phyloP scores from a whole-genome alignment of 345 rosid species.

The Hypericum androsaemum region DNA sequence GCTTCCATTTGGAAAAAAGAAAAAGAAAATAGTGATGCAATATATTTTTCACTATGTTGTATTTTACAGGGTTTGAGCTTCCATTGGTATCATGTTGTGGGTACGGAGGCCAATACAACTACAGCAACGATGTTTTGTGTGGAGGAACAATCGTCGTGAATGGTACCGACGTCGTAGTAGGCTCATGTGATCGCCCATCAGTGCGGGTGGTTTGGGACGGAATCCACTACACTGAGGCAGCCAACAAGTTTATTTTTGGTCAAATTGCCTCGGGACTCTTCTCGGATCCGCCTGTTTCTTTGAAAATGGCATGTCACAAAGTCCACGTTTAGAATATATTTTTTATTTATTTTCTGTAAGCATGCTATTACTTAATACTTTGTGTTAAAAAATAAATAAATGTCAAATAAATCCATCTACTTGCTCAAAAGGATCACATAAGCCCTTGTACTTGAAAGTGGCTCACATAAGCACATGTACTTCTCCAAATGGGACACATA shows the following conservation, averaged over 20 bases:
- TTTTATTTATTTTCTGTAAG: too few relatives aligned
- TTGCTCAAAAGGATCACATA: too few relatives aligned
- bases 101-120: slow-evolving; percentile 26
- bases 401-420: too few relatives aligned
- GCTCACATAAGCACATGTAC: too few relatives aligned
- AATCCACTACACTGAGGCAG: slow-evolving; percentile 14
- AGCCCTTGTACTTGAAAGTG: too few relatives aligned
- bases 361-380: too few relatives aligned
- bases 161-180: slow-evolving; percentile 2
- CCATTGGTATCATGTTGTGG: slow-evolving; percentile 29
- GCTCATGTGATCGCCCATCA: slow-evolving; percentile 8
- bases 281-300: slow-evolving; percentile 12
- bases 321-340: too few relatives aligned
- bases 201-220: slow-evolving; percentile 11
- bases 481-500: too few relatives aligned
- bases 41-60: too few relatives aligned
- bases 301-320: slow-evolving; percentile 13
- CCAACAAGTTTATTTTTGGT: slow-evolving; percentile 11
- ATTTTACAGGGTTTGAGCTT: slow-evolving; percentile 15
- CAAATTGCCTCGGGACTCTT: slow-evolving; percentile 8
- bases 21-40: too few relatives aligned
- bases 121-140: slow-evolving; percentile 1
- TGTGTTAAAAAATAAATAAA: too few relatives aligned
- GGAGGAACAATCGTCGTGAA: slow-evolving; percentile 5
- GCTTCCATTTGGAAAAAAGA: too few relatives aligned